These are phyloP conservation scores for Fraxinus greggii DNA, from an alignment of 305 asterid species.

Conservation along the genomic window DNA sequence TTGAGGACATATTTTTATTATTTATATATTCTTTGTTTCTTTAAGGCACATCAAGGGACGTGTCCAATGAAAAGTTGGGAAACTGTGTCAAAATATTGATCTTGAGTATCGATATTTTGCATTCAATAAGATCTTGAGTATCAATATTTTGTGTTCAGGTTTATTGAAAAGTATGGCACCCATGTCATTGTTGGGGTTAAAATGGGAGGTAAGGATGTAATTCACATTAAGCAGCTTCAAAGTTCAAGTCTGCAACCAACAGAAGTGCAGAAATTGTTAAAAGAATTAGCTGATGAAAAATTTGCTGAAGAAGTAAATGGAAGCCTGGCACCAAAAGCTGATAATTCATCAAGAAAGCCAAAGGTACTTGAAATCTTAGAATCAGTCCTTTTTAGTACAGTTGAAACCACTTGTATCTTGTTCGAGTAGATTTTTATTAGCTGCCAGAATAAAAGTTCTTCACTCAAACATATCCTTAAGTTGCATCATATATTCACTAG, in stretches of 20 bases:
- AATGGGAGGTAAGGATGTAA: constrained; percentile 97
- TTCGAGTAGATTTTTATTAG: not conserved
- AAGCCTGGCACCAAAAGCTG: constrained; percentile 29
- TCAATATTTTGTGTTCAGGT: constrained; percentile 47
- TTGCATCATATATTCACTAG: not conserved
- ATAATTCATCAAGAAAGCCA: constrained; percentile 40
- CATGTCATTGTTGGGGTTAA: constrained; percentile 86
- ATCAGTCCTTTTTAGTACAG: constrained; percentile 14
- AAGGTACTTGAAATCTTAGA: constrained; percentile 51
- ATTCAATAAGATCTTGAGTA: constrained; percentile 32
- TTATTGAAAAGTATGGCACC: constrained; percentile 90
- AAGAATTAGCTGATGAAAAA: constrained; percentile 73
- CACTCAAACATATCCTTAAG: not conserved
- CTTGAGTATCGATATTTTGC: not conserved
- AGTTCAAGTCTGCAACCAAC: constrained; percentile 64
- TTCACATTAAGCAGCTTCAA: constrained; percentile 88
- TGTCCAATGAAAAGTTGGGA: not conserved
- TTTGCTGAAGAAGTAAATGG: constrained; percentile 54
- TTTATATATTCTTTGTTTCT: not conserved
- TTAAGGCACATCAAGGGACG: not conserved
- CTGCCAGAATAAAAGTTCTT: not conserved
- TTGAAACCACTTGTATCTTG: not conserved
- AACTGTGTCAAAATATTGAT: not conserved
- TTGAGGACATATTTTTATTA: not conserved
- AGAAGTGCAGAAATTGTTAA: constrained; percentile 83